These are phyloP conservation scores for Hypoxylon sp. DNA, from an alignment of 2,329 filamentous ascomycete species.

Conservation along the genomic window DNA sequence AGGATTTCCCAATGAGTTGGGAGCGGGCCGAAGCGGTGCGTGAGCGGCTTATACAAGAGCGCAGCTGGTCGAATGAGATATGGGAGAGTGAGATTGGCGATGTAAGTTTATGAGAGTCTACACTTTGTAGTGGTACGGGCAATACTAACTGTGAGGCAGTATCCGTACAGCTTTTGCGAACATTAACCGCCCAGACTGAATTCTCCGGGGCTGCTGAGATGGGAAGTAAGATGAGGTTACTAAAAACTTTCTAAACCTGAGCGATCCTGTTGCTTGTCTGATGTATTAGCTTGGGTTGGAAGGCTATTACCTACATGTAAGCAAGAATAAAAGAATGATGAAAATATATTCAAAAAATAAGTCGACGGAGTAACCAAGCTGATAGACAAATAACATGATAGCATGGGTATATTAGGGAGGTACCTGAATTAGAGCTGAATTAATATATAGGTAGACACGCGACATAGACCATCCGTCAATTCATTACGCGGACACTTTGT, in stretches of 20 bases:
- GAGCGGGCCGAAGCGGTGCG: conserved; percentile 43
- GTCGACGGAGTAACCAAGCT: not conserved
- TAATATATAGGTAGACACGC: too few species aligned
- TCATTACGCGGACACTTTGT: not conserved
- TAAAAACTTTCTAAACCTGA: not conserved
- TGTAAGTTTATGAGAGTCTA: conserved; percentile 5
- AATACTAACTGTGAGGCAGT: conserved; percentile 2
- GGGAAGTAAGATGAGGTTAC: not conserved
- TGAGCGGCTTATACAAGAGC: conserved; percentile 45
- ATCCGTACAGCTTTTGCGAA: conserved; percentile 3
- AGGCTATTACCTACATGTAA: not conserved
- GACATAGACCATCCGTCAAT: not conserved
- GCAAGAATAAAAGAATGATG: not conserved
- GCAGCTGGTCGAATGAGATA: conserved; percentile 11
- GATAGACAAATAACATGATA: not conserved
- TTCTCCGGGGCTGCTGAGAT: not conserved
- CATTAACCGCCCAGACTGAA: not conserved
- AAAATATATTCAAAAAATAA: not conserved
- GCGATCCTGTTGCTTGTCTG: not conserved
- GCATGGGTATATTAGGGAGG: not conserved
- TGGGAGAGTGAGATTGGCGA: conserved; percentile 10
- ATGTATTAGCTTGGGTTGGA: not conserved
- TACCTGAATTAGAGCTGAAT: too few species aligned
- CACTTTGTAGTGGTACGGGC: not conserved
- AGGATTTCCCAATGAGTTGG: conserved; percentile 46